phyloP scores from a whole-genome alignment of 164 flowering plant species.

The Stephania japonica region DNA sequence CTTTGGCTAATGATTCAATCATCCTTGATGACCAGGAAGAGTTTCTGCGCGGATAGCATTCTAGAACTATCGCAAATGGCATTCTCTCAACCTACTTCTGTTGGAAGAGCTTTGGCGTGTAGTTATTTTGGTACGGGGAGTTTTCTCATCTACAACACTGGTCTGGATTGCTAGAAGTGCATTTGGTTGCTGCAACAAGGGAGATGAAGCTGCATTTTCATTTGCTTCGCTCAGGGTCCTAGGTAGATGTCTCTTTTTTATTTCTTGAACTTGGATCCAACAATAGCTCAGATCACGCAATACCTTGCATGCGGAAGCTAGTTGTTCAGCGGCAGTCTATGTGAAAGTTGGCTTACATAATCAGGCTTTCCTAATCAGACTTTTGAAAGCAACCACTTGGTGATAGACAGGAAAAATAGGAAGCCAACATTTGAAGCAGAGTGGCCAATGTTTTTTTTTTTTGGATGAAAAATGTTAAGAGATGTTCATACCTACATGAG shows the following conservation, averaged over 20 bases:
- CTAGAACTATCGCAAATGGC: constrained; percentile 58
- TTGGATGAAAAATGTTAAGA: too few species aligned
- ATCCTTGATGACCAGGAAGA: constrained; percentile 44
- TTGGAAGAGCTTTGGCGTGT: constrained; percentile 66
- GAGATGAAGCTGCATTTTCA: too few species aligned
- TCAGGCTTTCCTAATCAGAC: constrained; percentile 37
- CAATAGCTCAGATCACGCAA: too few species aligned
- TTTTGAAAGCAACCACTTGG: constrained; percentile 92
- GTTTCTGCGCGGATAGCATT: constrained; percentile 41
- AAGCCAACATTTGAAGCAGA: too few species aligned
- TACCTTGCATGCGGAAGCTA: too few species aligned
- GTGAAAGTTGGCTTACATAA: constrained; percentile 62
- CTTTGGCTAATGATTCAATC: background rate
- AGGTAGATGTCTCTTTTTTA: too few species aligned
- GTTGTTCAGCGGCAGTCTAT: constrained; percentile 10
- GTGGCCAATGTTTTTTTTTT: too few species aligned
- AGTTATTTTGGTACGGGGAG: constrained; percentile 36
- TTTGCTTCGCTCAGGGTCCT: too few species aligned
- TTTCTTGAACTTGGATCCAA: too few species aligned
- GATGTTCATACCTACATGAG: too few species aligned
- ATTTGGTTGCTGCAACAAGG: background rate
- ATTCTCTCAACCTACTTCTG: constrained; percentile 69
- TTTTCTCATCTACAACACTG: constrained; percentile 55
- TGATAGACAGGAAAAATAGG: constrained; percentile 6
- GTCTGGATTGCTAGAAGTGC: constrained; percentile 5